Evolutionary conservation across 1,284 basidiomycete species (phyloP), one percentile per base, ranked within the genome.

Genomic region (Malassezia sp.): DNA sequence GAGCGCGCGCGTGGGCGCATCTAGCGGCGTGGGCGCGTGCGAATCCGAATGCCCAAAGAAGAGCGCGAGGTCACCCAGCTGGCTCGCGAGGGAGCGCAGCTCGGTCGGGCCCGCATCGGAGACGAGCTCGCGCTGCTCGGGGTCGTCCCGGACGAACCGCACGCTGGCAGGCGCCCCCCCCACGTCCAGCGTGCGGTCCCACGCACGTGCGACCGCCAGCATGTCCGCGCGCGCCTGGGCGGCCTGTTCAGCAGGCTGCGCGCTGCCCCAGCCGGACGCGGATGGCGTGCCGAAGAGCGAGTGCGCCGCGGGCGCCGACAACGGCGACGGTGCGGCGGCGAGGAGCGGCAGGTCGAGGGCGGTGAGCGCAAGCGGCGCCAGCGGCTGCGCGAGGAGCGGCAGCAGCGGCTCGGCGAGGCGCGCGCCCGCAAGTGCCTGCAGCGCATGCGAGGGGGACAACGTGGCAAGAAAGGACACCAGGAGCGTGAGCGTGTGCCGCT

Each of bases 381-480:
- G 77, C 58, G 89, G 84, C 2, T 84, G 86, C 54, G 84, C 82
- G 11, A 93, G 75, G 21, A 93, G 76, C 21, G 86, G 81, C 26
- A 95, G 74, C 17, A 95, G 74, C 0, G 90, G 90, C 80, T 88
- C 88, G 18, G 93, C 77, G 17, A 91, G 75, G 67, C 91, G 89
- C 0, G 84, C 83, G 1, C 84, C 83, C 44, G 83, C 80, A 9
- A 87, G 77, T 2, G 57, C 59, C 4, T 26, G 18, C 17, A 42
- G 12, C 8, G n/a, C 23, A 6, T 28, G 22, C 27, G 39, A 42
- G 2, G 42, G 32, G 11, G 18, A 42, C 30, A 44, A 21, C 2
- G 54, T 52, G 63, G 86, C 83, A 68, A 93, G 85, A 12, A 93
- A 76, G 32, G 85, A 79, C 71, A 90, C 88, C 52, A 95, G 76